A percentile compares a stretch with the other conserved stretches of the same genome.
Evolutionary conservation across 1,284 basidiomycete genomes (phyloP).

Genomic region (Ceratobasidium papillatum): DNA sequence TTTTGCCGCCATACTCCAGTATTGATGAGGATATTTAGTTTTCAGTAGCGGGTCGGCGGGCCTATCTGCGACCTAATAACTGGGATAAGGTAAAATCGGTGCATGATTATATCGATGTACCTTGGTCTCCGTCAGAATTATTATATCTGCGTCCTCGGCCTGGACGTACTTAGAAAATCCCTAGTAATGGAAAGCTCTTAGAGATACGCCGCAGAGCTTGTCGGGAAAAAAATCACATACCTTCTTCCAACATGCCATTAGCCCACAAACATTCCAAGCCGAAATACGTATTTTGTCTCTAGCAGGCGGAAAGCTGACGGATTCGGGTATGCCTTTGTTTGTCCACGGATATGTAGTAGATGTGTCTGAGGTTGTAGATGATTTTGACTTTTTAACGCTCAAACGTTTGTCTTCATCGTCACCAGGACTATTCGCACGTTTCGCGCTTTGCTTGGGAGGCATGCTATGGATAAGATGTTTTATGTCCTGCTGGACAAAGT

Average conservation of each 20-base stretch:
- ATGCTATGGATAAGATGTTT: neutral
- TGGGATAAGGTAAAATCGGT: neutral
- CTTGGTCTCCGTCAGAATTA: conserved; percentile 86
- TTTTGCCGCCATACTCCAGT: conserved; percentile 78
- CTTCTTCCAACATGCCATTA: conserved; percentile 76
- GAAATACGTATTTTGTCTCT: conserved; percentile 63
- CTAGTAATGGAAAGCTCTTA: conserved; percentile 52
- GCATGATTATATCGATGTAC: conserved; percentile 51
- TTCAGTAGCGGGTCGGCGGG: conserved; percentile 67
- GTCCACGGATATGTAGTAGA: conserved; percentile 56
- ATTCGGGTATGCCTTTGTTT: conserved; percentile 74
- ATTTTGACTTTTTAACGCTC: conserved; percentile 13
- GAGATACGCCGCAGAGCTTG: neutral
- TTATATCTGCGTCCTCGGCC: conserved; percentile 82
- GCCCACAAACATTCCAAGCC: conserved; percentile 79
- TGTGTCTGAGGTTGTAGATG: neutral
- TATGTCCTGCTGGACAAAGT: neutral
- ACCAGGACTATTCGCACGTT: conserved; percentile 10
- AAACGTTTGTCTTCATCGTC: neutral
- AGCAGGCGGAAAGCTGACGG: conserved; percentile 66
- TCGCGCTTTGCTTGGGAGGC: conserved; percentile 14
- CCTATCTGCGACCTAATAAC: conserved; percentile 68
- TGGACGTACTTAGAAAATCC: conserved; percentile 82
- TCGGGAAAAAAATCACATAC: conserved; percentile 51
- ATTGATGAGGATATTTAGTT: conserved; percentile 69